phyloP scores from a whole-genome alignment of 2,329 filamentous ascomycete species.

The Alternaria dauci region DNA sequence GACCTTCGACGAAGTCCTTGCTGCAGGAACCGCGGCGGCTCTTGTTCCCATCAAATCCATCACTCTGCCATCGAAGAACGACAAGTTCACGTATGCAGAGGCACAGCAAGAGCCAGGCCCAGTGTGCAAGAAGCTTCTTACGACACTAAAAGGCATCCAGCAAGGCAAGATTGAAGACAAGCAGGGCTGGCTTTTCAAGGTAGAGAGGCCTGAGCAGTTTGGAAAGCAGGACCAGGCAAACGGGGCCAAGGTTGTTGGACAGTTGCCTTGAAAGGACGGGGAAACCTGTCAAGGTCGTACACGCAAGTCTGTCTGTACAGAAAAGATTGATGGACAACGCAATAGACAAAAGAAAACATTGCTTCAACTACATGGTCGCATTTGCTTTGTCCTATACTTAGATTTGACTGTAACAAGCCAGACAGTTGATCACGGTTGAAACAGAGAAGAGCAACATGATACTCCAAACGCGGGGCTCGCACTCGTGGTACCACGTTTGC shows the following conservation, averaged over 20 bases:
- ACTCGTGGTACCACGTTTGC: neutral
- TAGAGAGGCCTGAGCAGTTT: slow-evolving; percentile 53
- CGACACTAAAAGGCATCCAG: slow-evolving; percentile 85
- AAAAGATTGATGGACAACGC: slow-evolving; percentile 5
- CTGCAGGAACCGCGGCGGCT: slow-evolving; percentile 89
- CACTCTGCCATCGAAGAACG: slow-evolving; percentile 69
- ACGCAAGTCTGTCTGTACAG: neutral
- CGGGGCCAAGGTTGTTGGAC: slow-evolving; percentile 44
- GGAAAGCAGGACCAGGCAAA: slow-evolving; percentile 28
- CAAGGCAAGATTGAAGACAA: slow-evolving; percentile 78
- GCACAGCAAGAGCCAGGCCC: slow-evolving; percentile 75
- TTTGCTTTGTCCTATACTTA: slow-evolving; percentile 1
- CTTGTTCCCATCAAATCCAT: slow-evolving; percentile 93
- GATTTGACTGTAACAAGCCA: neutral
- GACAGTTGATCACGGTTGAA: neutral
- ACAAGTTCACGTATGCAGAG: slow-evolving; percentile 65
- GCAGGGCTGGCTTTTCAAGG: slow-evolving; percentile 73
- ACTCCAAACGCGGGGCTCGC: neutral
- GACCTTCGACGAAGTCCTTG: slow-evolving; percentile 81
- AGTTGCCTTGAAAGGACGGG: slow-evolving; percentile 36
- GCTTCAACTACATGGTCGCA: neutral
- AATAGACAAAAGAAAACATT: neutral
- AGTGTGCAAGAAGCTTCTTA: slow-evolving; percentile 74
- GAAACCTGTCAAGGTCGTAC: neutral
- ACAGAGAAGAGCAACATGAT: neutral